Evolutionary conservation across 768 basidiomycete species (phyloP), one percentile per base, ranked within the genome.

Genomic region (Russula griseocarnosa): DNA sequence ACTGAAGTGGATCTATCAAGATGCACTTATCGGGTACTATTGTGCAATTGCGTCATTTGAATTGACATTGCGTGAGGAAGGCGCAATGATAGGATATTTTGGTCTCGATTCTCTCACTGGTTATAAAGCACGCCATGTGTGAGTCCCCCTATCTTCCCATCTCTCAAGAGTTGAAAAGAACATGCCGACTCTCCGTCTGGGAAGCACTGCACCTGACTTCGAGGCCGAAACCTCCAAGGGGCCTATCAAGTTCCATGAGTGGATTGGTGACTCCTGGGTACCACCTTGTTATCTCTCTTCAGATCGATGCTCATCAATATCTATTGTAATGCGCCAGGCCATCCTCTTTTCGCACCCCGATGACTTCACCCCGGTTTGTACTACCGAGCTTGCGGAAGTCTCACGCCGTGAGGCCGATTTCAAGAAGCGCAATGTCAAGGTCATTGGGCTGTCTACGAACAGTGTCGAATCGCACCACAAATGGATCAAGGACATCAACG

Each of bases 361-460:
- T 50, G 89, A 93, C 73, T 93, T 93, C 73, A 91, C 90, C n/a
- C 90, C 90, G 55, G 88, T 95, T 58, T 94, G 92, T 83, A 95
- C 97, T 54, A 99, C 97, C 60, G 97, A 98, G 79, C 88, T 98
- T 42, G 94, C 92, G 56, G 96, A 97, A 74, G 94, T 97, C 50
- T 89, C 97, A 55, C 87, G 92, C 67, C 90, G 92, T 64, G 82
- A 85, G 14, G 79, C 79, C 18, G 95, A 98, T 75, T 99, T 98
- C 74, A 80, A 78, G 55, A 85, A 87, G 72, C 88, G 97, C 66
- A 84, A 86, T 69, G 94, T 98, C 72, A 98, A 98, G 78, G 82
- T 96, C 66, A 93, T 95, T 67, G 94, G 94, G 46, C 85, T 98
- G 64, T 93, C 91, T 49, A 94, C 95, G 73, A 98, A 98, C 76